phyloP scores from a whole-genome alignment of 2,329 filamentous ascomycete species.

The Sclerotinia glacialis region DNA sequence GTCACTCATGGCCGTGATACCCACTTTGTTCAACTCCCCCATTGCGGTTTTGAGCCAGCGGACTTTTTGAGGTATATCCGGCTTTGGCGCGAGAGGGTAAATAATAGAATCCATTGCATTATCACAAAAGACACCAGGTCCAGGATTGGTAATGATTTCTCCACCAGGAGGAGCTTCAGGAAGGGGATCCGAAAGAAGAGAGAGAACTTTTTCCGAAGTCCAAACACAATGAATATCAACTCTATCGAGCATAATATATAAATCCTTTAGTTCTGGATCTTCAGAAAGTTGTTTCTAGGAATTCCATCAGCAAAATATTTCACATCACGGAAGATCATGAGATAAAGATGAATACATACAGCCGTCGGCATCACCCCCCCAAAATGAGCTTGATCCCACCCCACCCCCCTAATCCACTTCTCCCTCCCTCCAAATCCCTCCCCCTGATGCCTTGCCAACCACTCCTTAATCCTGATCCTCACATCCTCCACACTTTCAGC shows the following conservation, averaged over 20 bases:
- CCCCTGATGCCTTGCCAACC: constrained; percentile 49
- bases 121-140: constrained; percentile 68
- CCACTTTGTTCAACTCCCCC: constrained; percentile 59
- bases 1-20: constrained; percentile 67
- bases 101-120: constrained; percentile 64
- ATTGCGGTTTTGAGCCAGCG: constrained; percentile 59
- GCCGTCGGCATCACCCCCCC: constrained; percentile 62
- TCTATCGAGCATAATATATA: constrained; percentile 67
- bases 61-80: constrained; percentile 51
- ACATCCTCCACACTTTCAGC: constrained; percentile 55
- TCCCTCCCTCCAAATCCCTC: constrained; percentile 48
- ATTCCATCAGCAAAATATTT: neutral
- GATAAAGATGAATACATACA: constrained; percentile 44
- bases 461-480: constrained; percentile 50
- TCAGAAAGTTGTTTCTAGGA: constrained; percentile 50
- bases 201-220: constrained; percentile 63
- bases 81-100: constrained; percentile 55
- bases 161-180: constrained; percentile 57
- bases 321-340: neutral
- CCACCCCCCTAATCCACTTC: constrained; percentile 64
- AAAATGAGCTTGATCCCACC: constrained; percentile 68
- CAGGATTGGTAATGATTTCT: constrained; percentile 59
- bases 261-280: constrained; percentile 50
- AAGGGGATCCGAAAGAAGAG: constrained; percentile 52
- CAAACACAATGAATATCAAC: constrained; percentile 69